Evolutionary conservation across 805 yeast genomes (phyloP), one percentile per base, ranked within the genome.

Genomic region (Kodamaea kaohsiungensis): DNA sequence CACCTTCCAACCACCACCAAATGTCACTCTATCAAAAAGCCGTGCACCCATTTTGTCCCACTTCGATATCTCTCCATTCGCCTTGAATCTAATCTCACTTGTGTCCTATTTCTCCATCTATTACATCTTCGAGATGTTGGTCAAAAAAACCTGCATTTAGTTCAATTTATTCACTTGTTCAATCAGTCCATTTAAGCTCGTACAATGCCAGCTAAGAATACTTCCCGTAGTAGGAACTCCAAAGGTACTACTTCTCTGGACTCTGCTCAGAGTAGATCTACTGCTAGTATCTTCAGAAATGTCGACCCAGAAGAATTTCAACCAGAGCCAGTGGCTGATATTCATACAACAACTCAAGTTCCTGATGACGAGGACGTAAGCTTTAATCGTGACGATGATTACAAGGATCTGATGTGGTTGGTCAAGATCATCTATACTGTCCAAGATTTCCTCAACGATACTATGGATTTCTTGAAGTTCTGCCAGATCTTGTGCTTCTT

Each of bases 391-490:
- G 56, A 47, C 13, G 61, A 55, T 25, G 61, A 59, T 35, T 53
- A 46, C 37, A 53, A 50, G 7, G 46, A 56, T 19, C 56, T 56
- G 5, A 22, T 51, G 2, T 50, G 54, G 30, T 39, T 52, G 5
- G 12, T 53, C 16, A 55, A 52, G 22, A 42, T 53, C 22, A 54
- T 75, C 17, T 75, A 62, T 58, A 58, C 60, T 12, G 56, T 65
- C 15, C 80, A 76, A 55, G 80, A 76, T 52, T 73, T 69, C 51
- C 59, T 75, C 45, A 75, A 75, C 53, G 72, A 66, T 4, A 59
- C 70, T 38, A 55, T 76, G 63, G 61, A 61, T 12, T 59, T 68
- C 38, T 47, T 65, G n/a, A 68, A 63, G 45, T 68, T 69, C 50
- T 64, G 70, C 7, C 77, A 76, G 56, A 9, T 72, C 39, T 56